Conservation (phyloP, 495 filamentous ascomycete species). For the Penicillium silybi region DNA sequence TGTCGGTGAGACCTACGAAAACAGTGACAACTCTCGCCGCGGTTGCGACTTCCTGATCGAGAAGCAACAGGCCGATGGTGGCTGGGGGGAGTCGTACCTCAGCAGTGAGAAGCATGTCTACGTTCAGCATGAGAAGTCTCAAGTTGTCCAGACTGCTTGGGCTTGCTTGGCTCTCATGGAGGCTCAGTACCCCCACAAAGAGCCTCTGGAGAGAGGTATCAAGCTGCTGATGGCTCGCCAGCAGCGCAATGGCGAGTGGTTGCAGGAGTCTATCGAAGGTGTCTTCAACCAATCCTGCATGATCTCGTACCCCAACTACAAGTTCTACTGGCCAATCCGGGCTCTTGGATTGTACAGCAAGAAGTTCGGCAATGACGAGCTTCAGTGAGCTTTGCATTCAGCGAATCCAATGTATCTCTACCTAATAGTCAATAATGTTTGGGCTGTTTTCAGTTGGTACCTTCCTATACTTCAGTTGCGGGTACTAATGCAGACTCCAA, state of each 20-base stretch:
- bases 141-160: constrained; percentile 94
- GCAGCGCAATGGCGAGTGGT: constrained; percentile 85
- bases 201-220: constrained; percentile 68
- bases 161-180: constrained; percentile 80
- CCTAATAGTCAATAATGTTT: constrained; percentile 14
- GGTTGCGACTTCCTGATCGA: constrained; percentile 83
- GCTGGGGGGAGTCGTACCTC: constrained; percentile 94
- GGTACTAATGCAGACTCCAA: no score
- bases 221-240: constrained; percentile 82
- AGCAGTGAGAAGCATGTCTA: constrained; percentile 63
- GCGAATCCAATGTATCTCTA: neutral
- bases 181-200: constrained; percentile 73
- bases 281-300: constrained; percentile 99
- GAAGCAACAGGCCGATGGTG: constrained; percentile 81
- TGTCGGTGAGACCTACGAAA: constrained; percentile 76
- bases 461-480: neutral
- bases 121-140: constrained; percentile 58
- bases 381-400: constrained; percentile 17
- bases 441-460: neutral
- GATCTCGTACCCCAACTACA: constrained; percentile 99
- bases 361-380: constrained; percentile 63
- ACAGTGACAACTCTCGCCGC: constrained; percentile 61
- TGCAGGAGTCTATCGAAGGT: constrained; percentile 92
- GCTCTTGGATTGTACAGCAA: constrained; percentile 84
- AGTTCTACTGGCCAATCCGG: constrained; percentile 92